phyloP scores from a whole-genome alignment of 495 filamentous ascomycete genomes.

The Neurospora africana region DNA sequence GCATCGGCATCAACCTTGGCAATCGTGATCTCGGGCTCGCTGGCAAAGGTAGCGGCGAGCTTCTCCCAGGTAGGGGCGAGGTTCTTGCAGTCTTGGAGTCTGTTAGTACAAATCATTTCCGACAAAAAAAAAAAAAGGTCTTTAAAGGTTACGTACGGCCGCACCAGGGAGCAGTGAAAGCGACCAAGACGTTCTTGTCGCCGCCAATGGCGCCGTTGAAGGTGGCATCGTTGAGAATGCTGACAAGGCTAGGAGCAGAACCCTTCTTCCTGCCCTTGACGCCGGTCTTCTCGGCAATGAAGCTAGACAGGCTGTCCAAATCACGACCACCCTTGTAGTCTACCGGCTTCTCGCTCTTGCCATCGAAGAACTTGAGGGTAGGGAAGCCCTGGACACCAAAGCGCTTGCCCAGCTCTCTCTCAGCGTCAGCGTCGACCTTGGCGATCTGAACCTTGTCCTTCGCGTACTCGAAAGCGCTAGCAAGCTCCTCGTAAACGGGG shows the following conservation, averaged over 20 bases:
- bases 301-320: conserved; percentile 69
- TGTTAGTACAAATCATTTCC: conserved; percentile 16
- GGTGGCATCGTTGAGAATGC: conserved; percentile 65
- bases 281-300: conserved; percentile 83
- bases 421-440: conserved; percentile 87
- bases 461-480: conserved; percentile 54
- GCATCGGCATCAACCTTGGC: conserved; percentile 93
- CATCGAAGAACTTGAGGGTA: conserved; percentile 96
- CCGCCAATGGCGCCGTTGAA: conserved; percentile 72
- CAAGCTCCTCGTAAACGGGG: conserved; percentile 92
- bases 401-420: conserved; percentile 70
- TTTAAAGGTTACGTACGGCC: conserved; percentile 60
- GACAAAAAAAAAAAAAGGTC: background rate
- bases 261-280: conserved; percentile 63
- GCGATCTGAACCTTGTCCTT: conserved; percentile 80
- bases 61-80: conserved; percentile 87
- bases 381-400: conserved; percentile 93
- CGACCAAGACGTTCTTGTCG: conserved; percentile 86
- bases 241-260: conserved; percentile 56
- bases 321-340: conserved; percentile 85
- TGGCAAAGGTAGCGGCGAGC: conserved; percentile 70
- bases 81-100: conserved; percentile 78
- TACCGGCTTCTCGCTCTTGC: conserved; percentile 77
- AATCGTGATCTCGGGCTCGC: conserved; percentile 67
- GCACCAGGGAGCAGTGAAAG: conserved; percentile 96